Evolutionary conservation across 257 asterid genomes (phyloP).

Genomic region (Osmanthus fragrans): DNA sequence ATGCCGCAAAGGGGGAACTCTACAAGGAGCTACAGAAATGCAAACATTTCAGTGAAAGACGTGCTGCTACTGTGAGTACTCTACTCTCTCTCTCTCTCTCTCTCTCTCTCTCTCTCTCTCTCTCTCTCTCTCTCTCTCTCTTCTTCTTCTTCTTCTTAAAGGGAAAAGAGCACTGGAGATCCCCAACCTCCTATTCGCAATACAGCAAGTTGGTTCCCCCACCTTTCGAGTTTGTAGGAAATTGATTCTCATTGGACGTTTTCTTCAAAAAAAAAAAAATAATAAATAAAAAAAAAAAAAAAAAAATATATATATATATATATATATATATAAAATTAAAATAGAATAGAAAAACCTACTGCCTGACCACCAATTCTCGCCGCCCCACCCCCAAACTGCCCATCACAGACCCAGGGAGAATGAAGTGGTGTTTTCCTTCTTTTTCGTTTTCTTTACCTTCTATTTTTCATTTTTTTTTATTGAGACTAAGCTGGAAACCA

Average conservation of each 20-base stretch:
- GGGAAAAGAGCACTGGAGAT: not conserved
- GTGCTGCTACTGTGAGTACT: constrained; percentile 86
- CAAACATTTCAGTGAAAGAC: constrained; percentile 80
- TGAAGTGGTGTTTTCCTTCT: not conserved
- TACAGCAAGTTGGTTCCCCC: too few relatives aligned
- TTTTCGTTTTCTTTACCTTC: constrained; percentile 5
- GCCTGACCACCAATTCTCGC: too few relatives aligned
- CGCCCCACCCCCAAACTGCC: too few relatives aligned
- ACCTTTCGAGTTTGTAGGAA: too few relatives aligned
- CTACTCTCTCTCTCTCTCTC: not conserved
- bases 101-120: not conserved
- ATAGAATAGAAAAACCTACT: too few relatives aligned
- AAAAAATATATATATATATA: too few relatives aligned
- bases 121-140: not conserved
- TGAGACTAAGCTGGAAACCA: not conserved
- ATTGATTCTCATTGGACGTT: too few relatives aligned
- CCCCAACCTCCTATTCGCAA: too few relatives aligned
- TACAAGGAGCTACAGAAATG: constrained; percentile 84
- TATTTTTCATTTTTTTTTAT: constrained; percentile 12
- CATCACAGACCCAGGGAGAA: too few relatives aligned
- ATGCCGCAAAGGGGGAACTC: constrained; percentile 95
- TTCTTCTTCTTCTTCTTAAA: not conserved
- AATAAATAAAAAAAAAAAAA: too few relatives aligned
- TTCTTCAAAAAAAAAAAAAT: too few relatives aligned
- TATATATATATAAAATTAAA: too few relatives aligned